Conservation (phyloP, 257 asterid genomes). For the Solanum gandarillasii region DNA sequence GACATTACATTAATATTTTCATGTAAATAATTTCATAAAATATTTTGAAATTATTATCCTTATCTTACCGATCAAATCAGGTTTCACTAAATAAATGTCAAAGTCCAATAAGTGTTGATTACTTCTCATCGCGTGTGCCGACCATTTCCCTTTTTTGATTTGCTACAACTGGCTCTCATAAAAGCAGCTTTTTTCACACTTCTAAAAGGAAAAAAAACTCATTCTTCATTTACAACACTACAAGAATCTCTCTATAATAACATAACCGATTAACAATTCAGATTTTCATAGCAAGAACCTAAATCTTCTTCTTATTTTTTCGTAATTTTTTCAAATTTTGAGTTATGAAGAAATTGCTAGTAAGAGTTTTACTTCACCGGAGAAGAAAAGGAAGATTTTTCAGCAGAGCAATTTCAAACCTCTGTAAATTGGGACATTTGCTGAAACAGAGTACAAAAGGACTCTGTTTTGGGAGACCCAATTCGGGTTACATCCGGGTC, state of each 20-base stretch:
- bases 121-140: background rate
- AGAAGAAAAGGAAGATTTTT: conserved; percentile 6
- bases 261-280: background rate
- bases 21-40: no score
- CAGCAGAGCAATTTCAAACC: conserved; percentile 16
- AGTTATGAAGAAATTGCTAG: conserved; percentile 22
- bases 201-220: background rate
- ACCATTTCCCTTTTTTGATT: background rate
- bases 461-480: conserved; percentile 5
- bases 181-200: background rate
- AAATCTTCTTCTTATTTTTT: background rate
- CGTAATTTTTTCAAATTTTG: background rate
- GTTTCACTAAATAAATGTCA: background rate
- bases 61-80: no score
- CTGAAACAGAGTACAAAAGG: conserved; percentile 12
- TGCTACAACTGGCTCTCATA: background rate
- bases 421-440: conserved; percentile 21
- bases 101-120: background rate
- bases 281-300: background rate
- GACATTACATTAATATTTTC: no score
- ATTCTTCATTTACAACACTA: background rate
- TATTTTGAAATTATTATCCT: no score
- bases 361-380: conserved; percentile 20
- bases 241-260: background rate
- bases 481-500: conserved; percentile 25